Evolutionary conservation across 1,284 basidiomycete species (phyloP).

Genomic region (Trichosporon sp.): DNA sequence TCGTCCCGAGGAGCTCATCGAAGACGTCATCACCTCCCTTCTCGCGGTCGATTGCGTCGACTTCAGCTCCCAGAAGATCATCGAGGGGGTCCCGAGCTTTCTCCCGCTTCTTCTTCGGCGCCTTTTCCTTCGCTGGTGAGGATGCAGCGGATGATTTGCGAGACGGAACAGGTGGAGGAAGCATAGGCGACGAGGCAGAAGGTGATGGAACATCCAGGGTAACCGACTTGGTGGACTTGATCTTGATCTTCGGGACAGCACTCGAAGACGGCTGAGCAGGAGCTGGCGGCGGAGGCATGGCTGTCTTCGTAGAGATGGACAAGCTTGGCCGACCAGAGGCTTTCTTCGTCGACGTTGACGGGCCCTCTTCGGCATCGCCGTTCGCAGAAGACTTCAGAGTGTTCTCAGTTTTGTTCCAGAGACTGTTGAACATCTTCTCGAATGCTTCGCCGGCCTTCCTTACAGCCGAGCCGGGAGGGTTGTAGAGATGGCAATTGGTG

Average conservation of each 20-base stretch:
- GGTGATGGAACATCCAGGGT: constrained; percentile 22
- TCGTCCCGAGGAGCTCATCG: constrained; percentile 29
- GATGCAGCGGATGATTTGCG: constrained; percentile 6
- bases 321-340: background rate
- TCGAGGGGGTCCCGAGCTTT: constrained; percentile 27
- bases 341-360: background rate
- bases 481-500: constrained; percentile 83
- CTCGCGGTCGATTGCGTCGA: constrained; percentile 41
- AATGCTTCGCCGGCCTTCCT: constrained; percentile 71
- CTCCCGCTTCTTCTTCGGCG: constrained; percentile 11
- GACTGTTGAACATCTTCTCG: constrained; percentile 70
- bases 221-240: constrained; percentile 34
- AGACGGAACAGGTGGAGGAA: constrained; percentile 40
- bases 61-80: constrained; percentile 44
- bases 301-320: constrained; percentile 3
- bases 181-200: constrained; percentile 30
- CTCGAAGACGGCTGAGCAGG: constrained; percentile 3
- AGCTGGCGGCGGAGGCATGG: constrained; percentile 20
- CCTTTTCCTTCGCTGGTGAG: constrained; percentile 14
- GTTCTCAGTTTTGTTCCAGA: constrained; percentile 38
- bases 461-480: constrained; percentile 65
- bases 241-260: constrained; percentile 28
- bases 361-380: background rate
- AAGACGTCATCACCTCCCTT: constrained; percentile 20
- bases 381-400: constrained; percentile 31